phyloP scores from a whole-genome alignment of 257 asterid species.

The Oldenlandia corymbosa region DNA sequence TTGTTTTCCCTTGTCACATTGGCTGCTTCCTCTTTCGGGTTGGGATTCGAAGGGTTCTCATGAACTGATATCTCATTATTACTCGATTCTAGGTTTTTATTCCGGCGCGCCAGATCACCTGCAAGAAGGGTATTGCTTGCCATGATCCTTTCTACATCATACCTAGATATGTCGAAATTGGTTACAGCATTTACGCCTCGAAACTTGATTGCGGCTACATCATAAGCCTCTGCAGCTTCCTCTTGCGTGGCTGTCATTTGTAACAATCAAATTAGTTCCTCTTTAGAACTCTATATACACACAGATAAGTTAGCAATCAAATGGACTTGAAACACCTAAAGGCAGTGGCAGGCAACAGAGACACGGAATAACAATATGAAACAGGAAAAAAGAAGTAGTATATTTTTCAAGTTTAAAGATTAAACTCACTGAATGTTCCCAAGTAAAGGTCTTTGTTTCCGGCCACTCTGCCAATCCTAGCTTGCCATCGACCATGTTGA shows the following conservation, averaged over 20 bases:
- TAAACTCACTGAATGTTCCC: conserved; percentile 84
- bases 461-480: conserved; percentile 96
- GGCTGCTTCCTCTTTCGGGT: conserved; percentile 17
- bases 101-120: conserved; percentile 71
- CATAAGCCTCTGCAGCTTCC: conserved; percentile 99
- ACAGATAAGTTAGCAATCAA: background rate
- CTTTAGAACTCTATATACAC: background rate
- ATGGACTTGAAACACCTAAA: background rate
- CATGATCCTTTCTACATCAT: conserved; percentile 77
- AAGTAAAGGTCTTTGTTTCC: conserved; percentile 97
- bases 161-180: conserved; percentile 73
- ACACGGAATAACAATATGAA: too few species aligned
- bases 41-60: conserved; percentile 9
- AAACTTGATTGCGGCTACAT: conserved; percentile 87
- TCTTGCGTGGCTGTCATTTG: conserved; percentile 74
- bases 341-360: background rate
- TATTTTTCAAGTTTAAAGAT: too few species aligned
- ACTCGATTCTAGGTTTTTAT: conserved; percentile 24
- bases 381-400: too few species aligned
- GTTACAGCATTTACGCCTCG: conserved; percentile 88
- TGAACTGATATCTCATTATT: conserved; percentile 10
- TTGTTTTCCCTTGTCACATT: conserved; percentile 20
- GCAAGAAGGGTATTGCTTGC: conserved; percentile 73
- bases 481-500: conserved; percentile 99
- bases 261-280: background rate